Evolutionary conservation across 495 filamentous ascomycete genomes (phyloP).

Genomic region (Podospora sp.): DNA sequence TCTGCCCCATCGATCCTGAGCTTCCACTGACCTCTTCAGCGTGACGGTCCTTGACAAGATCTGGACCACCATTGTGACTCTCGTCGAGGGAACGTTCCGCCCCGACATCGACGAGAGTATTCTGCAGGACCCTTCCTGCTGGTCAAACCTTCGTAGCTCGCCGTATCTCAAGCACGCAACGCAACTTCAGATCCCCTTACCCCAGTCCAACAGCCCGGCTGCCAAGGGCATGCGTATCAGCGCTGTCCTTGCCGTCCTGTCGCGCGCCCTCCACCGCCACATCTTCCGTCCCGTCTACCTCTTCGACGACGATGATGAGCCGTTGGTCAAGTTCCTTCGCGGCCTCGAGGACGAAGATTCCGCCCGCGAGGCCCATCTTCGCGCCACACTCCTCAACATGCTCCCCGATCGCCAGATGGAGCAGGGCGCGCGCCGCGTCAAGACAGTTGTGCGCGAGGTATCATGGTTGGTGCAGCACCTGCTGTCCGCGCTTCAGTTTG

Average conservation of each 20-base stretch:
- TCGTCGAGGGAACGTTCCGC: conserved; percentile 41
- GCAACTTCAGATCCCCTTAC: conserved; percentile 37
- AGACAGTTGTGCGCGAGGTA: conserved; percentile 42
- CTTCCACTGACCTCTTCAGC: conserved; percentile 16
- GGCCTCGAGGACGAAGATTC: conserved; percentile 40
- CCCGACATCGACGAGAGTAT: conserved; percentile 39
- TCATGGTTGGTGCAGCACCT: conserved; percentile 44
- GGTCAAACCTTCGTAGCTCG: conserved; percentile 42
- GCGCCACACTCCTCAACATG: conserved; percentile 33
- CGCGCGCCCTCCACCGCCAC: conserved; percentile 39
- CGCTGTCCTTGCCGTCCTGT: conserved; percentile 40
- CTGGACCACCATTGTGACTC: conserved; percentile 42
- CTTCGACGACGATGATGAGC: conserved; percentile 33
- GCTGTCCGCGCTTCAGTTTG: conserved; percentile 37
- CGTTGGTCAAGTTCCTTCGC: conserved; percentile 38
- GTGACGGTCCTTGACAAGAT: conserved; percentile 43
- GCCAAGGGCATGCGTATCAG: conserved; percentile 45
- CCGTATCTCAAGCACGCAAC: conserved; percentile 43
- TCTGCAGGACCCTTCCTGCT: conserved; percentile 40
- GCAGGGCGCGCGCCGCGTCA: conserved; percentile 35
- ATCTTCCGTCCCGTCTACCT: conserved; percentile 43
- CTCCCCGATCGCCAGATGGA: conserved; percentile 38
- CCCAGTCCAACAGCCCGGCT: conserved; percentile 40
- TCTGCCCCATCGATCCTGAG: not conserved
- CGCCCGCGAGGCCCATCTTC: conserved; percentile 36